Base-by-base conservation (phyloP, 805 yeast genomes). In the Kodamaea laetipori region DNA sequence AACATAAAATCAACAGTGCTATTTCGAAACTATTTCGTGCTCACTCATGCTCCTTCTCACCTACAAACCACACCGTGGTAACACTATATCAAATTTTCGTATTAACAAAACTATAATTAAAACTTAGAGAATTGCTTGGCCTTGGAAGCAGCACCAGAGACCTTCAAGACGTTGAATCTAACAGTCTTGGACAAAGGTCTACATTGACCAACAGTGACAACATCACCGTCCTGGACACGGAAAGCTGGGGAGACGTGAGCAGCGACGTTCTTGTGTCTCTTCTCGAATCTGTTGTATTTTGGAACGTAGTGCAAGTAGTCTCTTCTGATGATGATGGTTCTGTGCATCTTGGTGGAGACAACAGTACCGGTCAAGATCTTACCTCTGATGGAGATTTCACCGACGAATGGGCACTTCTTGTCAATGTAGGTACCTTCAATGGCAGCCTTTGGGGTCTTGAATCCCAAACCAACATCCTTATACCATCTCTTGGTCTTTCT, bases 301-400 rank as follows among this genome's bases (percentile, higher is more conserved):
- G 98, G 96, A 76, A 94, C 87, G 82, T 89, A 94, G 82, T 94
- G 99, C 75, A 94, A 88, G 95, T 94, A 94, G 74, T 94, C 98
- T 82, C 99, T 92, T 86, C 99, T 90, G 82, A 94, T 87, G 76
- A 94, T 86, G 81, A 94, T 86, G 68, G 99, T 94, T 84, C 99
- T 94, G 95, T 94, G 99, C 99, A 94, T 94, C 84, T 94, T 94
- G 84, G 99, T 90, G 69, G 99, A 94, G 63, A 94, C 97, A 78
- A 94, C 99, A 72, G 96, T 87, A 80, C 99, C 99, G 64, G 97
- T 85, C 76, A 94, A 86, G 74, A 94, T 94, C 82, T 88, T 90
- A 82, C 99, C 99, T 82, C 99, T 90, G 86, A 94, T 94, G 62
- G 98, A 90, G 64, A 94, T 84, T 62, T 76, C 77, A 78, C 99